Base-by-base conservation (phyloP, 257 asterid genomes). In the Nicotiana sylvestris region DNA sequence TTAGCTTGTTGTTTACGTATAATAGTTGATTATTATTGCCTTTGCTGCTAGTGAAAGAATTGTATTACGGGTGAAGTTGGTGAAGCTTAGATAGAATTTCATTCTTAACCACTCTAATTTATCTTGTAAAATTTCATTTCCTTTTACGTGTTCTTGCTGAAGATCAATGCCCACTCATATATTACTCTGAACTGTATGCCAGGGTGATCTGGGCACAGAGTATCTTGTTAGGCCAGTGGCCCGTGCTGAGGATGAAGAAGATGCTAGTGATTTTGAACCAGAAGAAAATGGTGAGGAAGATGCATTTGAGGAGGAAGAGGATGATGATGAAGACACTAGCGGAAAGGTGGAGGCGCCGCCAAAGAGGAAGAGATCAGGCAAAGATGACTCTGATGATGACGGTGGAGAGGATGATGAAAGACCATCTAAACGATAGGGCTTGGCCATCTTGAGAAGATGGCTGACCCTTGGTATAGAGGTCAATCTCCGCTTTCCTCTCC, bases 191-290 rank as follows among this genome's bases (percentile, higher is more conserved):
- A 57, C 64, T 57, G 27, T 57, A 18, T 18, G 27, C 6, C 81
- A 95, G 97, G 97, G 86, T 84, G 99, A 95, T 89, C 85, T 93
- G 82, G 98, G 98, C 39, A 95, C 98, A 0, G 98, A 95, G 80
- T 92, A 91, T 90, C 92, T 95, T 37, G 93, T 92, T 43, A 88
- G 91, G 84, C 97, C 97, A 58, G 87, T 92, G 8, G 98, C 84
- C 30, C 96, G 76, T 15, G 94, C 97, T 27, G 99, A 95, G 85
- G 98, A 94, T 9, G 99, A 93, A 85, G 96, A 92, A 89, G 96
- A 94, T 83, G 92, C 95, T 3, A 92, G 97, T 77, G 98, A 95
- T 83, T 94, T 95, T 66, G 99, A 93, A 66, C 98, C 96, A 6
- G 85, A 87, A 33, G 97, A 95, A 85, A 91, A 92, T 61, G 95